Evolutionary conservation across 2,329 filamentous ascomycete genomes (phyloP), one percentile per base, ranked within the genome.

Genomic region (Paraphoma sp.): DNA sequence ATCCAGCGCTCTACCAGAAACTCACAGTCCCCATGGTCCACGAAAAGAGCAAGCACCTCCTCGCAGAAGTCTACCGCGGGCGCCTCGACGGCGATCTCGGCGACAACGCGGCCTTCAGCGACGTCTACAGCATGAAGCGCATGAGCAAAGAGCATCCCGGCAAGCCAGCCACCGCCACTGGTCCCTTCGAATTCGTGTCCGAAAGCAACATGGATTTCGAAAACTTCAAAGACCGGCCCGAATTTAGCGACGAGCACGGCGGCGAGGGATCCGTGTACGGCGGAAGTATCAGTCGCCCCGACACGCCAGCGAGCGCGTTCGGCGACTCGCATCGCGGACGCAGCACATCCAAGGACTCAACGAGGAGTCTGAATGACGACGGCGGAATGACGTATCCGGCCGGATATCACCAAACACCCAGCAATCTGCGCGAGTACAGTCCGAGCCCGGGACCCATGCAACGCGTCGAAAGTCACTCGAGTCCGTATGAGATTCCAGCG

Each of bases 11-110:
- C 14, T 97, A 95, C 81, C 91, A 90, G 76, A 89, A 91, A 3
- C 83, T 98, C 17, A 93, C 94, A 67, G 96, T 93, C 0, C 94
- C 94, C 2, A 97, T 98, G 93, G 94, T 98, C 3, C 90, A 96
- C 68, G 90, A 92, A 51, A 96, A 91, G 77, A 92, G 92, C 2
- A 91, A 95, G 69, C 93, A 95, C 56, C 84, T 95, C 41, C 84
- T 99, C 9, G 89, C 89, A n/a, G 87, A 90, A 43, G 84, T 99
- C 48, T 97, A 97, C 74, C 88, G 88, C 23, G 94, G 93, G 10
- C 89, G 94, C 4, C 79, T 96, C 23, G 89, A 92, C 54, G 85
- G 86, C 28, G 83, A 82, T 2, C 36, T 72, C 0, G 73, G 71
- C 18, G 83, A 82, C n/a, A 80, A 84, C 0, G 89, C 87, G 41